Evolutionary conservation across 371 early-diverging fungal species (phyloP).

Genomic region (Phascolomyces articulosus): DNA sequence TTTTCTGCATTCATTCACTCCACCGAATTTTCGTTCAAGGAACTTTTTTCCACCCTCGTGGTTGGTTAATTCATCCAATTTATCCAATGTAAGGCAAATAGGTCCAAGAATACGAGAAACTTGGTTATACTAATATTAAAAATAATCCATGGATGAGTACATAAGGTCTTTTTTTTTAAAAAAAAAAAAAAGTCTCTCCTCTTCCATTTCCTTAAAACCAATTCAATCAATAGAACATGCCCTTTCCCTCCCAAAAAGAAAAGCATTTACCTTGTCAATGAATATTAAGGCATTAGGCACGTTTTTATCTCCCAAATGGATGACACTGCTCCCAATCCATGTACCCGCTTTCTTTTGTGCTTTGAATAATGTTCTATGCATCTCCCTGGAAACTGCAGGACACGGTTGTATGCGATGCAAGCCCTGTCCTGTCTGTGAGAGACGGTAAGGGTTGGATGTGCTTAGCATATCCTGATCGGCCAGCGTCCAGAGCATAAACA

Average conservation of each 20-base stretch:
- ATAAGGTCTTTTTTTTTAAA: too few species aligned
- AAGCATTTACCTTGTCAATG: constrained; percentile 84
- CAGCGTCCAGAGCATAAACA: constrained; percentile 94
- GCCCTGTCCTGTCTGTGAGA: constrained; percentile 96
- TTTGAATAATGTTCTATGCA: constrained; percentile 88
- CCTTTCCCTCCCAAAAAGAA: too few species aligned
- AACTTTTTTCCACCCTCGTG: constrained; percentile 64
- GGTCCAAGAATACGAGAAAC: constrained; percentile 93
- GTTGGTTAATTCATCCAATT: constrained; percentile 64
- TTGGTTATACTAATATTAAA: constrained; percentile 81
- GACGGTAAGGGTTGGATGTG: constrained; percentile 74
- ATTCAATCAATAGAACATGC: too few species aligned
- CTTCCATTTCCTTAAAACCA: too few species aligned
- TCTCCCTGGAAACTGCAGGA: constrained; percentile 81
- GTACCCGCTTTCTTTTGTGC: constrained; percentile 85
- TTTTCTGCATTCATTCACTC: constrained; percentile 65
- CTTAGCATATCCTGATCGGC: constrained; percentile 89
- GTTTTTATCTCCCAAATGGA: constrained; percentile 95
- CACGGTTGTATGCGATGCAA: constrained; percentile 86
- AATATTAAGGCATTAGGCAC: constrained; percentile 95
- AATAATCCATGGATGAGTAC: too few species aligned
- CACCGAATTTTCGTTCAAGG: constrained; percentile 72
- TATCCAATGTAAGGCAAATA: constrained; percentile 75
- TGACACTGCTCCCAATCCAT: constrained; percentile 95
- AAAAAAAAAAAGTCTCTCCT: too few species aligned